Conservation (phyloP, 1,139 yeast species). For the Candida sojae region DNA sequence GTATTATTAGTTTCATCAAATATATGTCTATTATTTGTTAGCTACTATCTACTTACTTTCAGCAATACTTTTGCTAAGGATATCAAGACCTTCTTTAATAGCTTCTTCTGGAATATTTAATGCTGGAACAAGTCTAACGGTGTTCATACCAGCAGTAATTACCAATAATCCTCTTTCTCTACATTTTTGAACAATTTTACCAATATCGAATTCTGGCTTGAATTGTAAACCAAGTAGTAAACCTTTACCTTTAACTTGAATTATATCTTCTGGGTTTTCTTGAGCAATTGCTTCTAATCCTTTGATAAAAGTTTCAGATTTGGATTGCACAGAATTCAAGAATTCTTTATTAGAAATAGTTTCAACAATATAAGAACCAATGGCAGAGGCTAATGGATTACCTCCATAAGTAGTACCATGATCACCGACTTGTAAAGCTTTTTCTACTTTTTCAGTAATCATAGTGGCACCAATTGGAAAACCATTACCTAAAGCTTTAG, state of each 20-base stretch:
- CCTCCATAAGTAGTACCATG: constrained; percentile 99
- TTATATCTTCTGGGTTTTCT: constrained; percentile 55
- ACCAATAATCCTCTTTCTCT: constrained; percentile 79
- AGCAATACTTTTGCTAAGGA: constrained; percentile 42
- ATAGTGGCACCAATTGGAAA: constrained; percentile 95
- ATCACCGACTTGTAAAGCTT: constrained; percentile 79
- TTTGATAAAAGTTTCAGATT: constrained; percentile 54
- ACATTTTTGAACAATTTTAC: constrained; percentile 64
- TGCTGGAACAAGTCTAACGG: constrained; percentile 89
- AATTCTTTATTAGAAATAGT: constrained; percentile 64
- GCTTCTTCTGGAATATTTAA: constrained; percentile 74
- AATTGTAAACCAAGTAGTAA: constrained; percentile 83
- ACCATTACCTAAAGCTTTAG: constrained; percentile 97
- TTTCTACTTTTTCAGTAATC: constrained; percentile 77
- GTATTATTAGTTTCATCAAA: too few relatives aligned
- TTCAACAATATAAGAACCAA: constrained; percentile 74
- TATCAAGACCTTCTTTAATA: constrained; percentile 67
- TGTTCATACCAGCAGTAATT: constrained; percentile 90
- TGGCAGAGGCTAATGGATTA: constrained; percentile 85
- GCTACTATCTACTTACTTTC: neutral
- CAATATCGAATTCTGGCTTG: constrained; percentile 54
- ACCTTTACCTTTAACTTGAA: constrained; percentile 84
- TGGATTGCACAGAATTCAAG: constrained; percentile 56
- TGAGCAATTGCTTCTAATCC: constrained; percentile 55
- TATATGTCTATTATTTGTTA: too few relatives aligned